phyloP scores from a whole-genome alignment of 73 alveolate species.

The Paramecium sexaurelia region DNA sequence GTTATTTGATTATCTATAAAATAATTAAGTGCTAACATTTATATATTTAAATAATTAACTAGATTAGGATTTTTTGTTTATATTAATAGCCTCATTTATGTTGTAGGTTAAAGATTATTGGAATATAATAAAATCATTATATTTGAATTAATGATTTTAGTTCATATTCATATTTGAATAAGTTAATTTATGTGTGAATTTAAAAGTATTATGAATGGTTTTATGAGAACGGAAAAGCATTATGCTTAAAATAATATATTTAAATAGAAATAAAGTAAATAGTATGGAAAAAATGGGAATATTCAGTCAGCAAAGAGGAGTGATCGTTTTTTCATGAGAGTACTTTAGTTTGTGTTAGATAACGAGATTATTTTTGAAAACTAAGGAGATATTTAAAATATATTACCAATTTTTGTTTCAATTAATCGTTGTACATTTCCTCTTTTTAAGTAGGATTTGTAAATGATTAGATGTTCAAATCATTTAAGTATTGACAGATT shows the following conservation, averaged over 20 bases:
- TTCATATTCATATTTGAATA: not conserved
- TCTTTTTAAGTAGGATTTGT: slow-evolving; percentile 38
- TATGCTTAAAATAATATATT: not conserved
- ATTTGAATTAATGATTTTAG: not conserved
- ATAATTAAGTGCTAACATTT: no score
- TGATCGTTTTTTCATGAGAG: slow-evolving; percentile 12
- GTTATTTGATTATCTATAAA: not conserved
- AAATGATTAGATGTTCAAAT: not conserved
- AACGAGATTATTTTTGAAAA: slow-evolving; percentile 9
- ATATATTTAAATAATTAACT: no score
- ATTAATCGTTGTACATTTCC: not conserved
- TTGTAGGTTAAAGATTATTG: not conserved
- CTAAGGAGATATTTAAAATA: not conserved
- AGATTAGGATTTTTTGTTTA: no score
- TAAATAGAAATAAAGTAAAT: not conserved
- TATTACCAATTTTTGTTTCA: slow-evolving; percentile 12
- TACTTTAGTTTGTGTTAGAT: not conserved
- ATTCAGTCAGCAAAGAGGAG: not conserved
- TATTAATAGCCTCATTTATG: no score
- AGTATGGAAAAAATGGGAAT: not conserved
- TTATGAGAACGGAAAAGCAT: not conserved
- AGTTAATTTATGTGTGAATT: not conserved
- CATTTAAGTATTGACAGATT: slow-evolving; percentile 31
- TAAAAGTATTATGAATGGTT: not conserved
- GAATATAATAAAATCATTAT: not conserved